These are phyloP conservation scores for Quercus berberidifolia DNA, from an alignment of 306 rosid species.

Conservation along the genomic window DNA sequence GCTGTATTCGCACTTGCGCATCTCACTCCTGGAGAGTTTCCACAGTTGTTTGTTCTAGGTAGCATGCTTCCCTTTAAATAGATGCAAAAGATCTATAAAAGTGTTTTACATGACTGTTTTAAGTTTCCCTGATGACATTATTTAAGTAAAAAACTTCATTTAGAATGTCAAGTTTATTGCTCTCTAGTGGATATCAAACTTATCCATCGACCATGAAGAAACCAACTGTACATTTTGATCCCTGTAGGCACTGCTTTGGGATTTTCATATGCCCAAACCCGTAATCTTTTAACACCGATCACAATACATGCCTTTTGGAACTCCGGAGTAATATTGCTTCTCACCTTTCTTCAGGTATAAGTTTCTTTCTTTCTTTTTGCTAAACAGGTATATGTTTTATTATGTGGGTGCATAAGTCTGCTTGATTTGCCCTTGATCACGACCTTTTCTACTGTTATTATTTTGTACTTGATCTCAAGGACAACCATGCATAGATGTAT, in stretches of 20 bases:
- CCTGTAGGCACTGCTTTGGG: constrained; percentile 78
- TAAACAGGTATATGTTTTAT: constrained; percentile 42
- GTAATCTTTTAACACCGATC: constrained; percentile 91
- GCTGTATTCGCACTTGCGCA: constrained; percentile 92
- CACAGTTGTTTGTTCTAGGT: constrained; percentile 95
- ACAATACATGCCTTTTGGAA: constrained; percentile 95
- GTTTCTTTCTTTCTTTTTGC: too few relatives aligned
- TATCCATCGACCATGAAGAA: neutral
- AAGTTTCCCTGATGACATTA: neutral
- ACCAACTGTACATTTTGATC: constrained; percentile 18
- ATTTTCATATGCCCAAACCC: constrained; percentile 95
- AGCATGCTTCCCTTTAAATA: neutral
- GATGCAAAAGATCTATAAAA: neutral
- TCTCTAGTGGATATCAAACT: neutral
- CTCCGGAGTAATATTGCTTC: constrained; percentile 86
- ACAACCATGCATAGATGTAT: neutral
- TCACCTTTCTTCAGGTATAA: constrained; percentile 82
- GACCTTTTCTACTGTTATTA: too few relatives aligned
- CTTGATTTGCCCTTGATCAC: neutral
- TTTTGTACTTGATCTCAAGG: neutral
- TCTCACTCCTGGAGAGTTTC: constrained; percentile 97
- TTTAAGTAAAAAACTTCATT: neutral
- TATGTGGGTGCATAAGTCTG: neutral
- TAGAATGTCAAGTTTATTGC: neutral
- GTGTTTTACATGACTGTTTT: neutral